Evolutionary conservation across 2,329 filamentous ascomycete genomes (phyloP).

Genomic region (Monosporascus cannonballus): DNA sequence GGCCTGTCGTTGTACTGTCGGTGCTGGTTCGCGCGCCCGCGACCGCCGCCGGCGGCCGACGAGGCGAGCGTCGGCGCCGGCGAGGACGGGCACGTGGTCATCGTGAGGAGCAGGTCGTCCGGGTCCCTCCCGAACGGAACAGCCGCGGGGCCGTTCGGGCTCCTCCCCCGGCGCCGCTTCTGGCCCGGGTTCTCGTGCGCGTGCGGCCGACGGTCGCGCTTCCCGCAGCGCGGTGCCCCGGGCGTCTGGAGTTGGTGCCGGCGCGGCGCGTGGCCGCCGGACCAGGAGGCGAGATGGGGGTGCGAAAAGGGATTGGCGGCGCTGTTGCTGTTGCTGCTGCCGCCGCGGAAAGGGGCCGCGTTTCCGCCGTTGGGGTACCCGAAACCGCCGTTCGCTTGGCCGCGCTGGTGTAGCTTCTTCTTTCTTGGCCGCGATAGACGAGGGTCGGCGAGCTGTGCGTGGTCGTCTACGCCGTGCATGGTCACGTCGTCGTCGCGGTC

Average conservation of each 20-base stretch:
- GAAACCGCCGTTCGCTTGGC: too few relatives aligned
- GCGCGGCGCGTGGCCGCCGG: neutral
- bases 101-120: too few relatives aligned
- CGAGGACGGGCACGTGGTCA: neutral
- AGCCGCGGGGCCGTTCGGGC: too few relatives aligned
- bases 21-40: neutral
- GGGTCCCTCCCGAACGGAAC: too few relatives aligned
- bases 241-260: neutral
- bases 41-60: neutral
- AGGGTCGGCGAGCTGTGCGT: neutral
- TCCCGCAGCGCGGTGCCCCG: too few relatives aligned
- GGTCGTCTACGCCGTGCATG: constrained; percentile 12
- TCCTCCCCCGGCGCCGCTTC: too few relatives aligned
- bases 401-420: too few relatives aligned
- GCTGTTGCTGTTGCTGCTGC: neutral
- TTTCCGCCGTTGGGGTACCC: neutral
- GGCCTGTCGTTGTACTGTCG: neutral
- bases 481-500: constrained; percentile 16
- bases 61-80: neutral
- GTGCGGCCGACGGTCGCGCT: too few relatives aligned
- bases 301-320: neutral
- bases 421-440: neutral
- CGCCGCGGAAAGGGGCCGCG: neutral
- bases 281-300: neutral
- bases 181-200: too few relatives aligned